Conservation (phyloP, 2,329 filamentous ascomycete genomes). For the Stachybotrys chlorohalonatus region DNA sequence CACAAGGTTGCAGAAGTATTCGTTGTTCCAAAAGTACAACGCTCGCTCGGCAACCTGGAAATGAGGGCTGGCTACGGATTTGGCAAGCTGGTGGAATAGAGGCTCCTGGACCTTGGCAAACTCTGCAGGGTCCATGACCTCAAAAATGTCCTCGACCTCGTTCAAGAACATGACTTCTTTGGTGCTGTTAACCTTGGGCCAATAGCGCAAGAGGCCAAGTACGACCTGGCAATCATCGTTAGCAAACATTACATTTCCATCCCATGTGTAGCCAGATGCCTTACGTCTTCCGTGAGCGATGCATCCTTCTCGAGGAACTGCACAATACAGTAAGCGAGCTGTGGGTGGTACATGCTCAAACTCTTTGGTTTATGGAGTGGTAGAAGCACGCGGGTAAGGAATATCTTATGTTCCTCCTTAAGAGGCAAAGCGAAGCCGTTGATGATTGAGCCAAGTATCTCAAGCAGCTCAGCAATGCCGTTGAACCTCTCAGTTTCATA, state of each 20-base stretch:
- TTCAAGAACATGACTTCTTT: slow-evolving; percentile 99
- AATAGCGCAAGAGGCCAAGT: slow-evolving; percentile 86
- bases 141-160: slow-evolving; percentile 98
- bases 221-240: slow-evolving; percentile 57
- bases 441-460: slow-evolving; percentile 97
- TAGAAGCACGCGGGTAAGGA: slow-evolving; percentile 85
- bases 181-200: slow-evolving; percentile 98
- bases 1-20: slow-evolving; percentile 98
- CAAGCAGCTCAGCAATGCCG: slow-evolving; percentile 89
- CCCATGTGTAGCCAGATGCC: slow-evolving; percentile 13
- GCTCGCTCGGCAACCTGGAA: slow-evolving; percentile 98
- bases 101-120: slow-evolving; percentile 98
- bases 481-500: slow-evolving; percentile 99
- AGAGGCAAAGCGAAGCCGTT: slow-evolving; percentile 94
- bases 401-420: slow-evolving; percentile 98
- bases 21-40: slow-evolving; percentile 99
- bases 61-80: slow-evolving; percentile 95
- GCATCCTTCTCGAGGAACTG: slow-evolving; percentile 98
- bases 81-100: slow-evolving; percentile 92
- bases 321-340: slow-evolving; percentile 96
- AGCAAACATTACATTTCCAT: neutral
- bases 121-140: slow-evolving; percentile 98
- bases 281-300: slow-evolving; percentile 88
- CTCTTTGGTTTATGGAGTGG: slow-evolving; percentile 98
- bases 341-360: slow-evolving; percentile 98